A percentile compares a stretch with the other conserved stretches of the same genome.
These are phyloP conservation scores for Pythium coloratum DNA, from an alignment of 352 stramenopile species.

Conservation along the genomic window DNA sequence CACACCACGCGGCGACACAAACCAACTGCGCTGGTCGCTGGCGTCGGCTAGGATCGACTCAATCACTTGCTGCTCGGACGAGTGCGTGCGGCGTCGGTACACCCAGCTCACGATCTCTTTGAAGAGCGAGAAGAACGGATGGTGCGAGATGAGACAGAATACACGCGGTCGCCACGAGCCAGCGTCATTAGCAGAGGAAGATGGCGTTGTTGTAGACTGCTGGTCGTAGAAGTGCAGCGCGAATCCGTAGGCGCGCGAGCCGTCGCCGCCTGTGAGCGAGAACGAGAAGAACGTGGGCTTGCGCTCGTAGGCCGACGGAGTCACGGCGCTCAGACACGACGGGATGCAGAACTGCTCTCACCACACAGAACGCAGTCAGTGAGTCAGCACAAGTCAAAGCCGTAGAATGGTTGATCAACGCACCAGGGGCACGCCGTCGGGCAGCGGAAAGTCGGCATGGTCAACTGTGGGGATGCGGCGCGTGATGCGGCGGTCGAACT, in stretches of 20 bases:
- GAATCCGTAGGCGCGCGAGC: slow-evolving; percentile 69
- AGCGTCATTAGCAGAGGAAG: slow-evolving; percentile 3
- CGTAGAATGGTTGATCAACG: slow-evolving; percentile 23
- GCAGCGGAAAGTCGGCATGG: slow-evolving; percentile 63
- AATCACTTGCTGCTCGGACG: slow-evolving; percentile 34
- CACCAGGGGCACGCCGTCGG: slow-evolving; percentile 69
- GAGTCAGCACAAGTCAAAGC: background rate
- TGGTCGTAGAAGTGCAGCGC: slow-evolving; percentile 62
- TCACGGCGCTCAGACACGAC: slow-evolving; percentile 41
- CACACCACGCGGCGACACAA: slow-evolving; percentile 47
- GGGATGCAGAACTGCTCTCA: slow-evolving; percentile 72
- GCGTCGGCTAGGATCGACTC: slow-evolving; percentile 49
- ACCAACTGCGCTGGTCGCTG: slow-evolving; percentile 49
- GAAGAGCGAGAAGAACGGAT: slow-evolving; percentile 82
- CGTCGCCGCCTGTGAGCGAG: slow-evolving; percentile 72
- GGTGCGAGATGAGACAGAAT: slow-evolving; percentile 76
- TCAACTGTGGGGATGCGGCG: slow-evolving; percentile 46
- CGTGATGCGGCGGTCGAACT: slow-evolving; percentile 46
- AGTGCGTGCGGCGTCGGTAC: slow-evolving; percentile 41
- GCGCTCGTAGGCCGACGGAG: slow-evolving; percentile 53
- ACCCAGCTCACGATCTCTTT: slow-evolving; percentile 78
- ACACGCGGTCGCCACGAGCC: slow-evolving; percentile 53
- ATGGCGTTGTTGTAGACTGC: slow-evolving; percentile 1
- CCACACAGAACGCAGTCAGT: background rate
- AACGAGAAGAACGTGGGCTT: slow-evolving; percentile 82